These are phyloP conservation scores for Chloromonas sp. DNA, from an alignment of 163 green algal species.

Conservation along the genomic window DNA sequence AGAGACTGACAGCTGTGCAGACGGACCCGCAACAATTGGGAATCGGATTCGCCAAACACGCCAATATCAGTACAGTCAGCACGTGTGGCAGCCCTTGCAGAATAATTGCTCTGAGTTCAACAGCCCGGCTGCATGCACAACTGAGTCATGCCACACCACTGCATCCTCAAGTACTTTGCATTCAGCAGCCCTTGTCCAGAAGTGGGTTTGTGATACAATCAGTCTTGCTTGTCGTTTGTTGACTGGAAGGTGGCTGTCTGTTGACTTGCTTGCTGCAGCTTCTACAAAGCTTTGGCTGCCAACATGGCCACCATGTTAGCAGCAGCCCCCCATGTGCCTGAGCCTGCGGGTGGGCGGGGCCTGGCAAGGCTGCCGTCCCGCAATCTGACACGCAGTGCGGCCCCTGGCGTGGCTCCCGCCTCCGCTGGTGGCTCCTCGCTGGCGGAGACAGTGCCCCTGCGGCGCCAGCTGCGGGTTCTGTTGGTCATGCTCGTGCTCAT, in stretches of 20 bases:
- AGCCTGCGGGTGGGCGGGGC: not conserved
- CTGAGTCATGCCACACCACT: not conserved
- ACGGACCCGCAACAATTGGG: not conserved
- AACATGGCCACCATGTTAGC: not conserved
- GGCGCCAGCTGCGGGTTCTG: not conserved
- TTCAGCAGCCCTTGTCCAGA: no score
- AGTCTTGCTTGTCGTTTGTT: not conserved
- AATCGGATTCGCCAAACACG: no score
- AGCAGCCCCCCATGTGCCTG: not conserved
- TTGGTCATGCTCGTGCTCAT: slow-evolving; percentile 1
- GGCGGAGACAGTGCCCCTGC: not conserved
- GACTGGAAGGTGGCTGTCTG: not conserved
- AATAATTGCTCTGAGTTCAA: no score
- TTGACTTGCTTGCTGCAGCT: not conserved
- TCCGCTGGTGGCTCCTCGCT: not conserved
- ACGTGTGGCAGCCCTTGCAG: no score
- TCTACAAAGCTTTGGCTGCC: slow-evolving; percentile 6
- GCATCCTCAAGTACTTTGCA: no score
- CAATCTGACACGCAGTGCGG: no score
- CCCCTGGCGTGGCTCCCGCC: no score
- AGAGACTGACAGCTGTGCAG: not conserved
- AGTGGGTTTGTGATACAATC: no score
- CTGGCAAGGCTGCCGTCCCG: no score
- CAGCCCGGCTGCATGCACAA: not conserved
- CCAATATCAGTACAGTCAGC: no score